Evolutionary conservation across 129 eudicot species (phyloP).

Genomic region (Tanacetum coccineum): DNA sequence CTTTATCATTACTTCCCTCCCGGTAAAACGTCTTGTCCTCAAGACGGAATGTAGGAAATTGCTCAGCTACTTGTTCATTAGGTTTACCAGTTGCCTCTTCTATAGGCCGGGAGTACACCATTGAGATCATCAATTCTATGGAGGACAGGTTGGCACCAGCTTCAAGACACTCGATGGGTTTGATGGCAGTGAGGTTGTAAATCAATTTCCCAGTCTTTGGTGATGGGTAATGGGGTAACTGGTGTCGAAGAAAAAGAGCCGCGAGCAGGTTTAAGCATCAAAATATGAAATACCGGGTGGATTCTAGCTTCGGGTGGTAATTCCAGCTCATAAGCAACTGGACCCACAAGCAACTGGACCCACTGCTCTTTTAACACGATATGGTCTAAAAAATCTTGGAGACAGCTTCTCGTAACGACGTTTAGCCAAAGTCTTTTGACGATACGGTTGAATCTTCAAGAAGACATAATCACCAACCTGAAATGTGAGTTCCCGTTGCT

Average conservation of each 20-base stretch:
- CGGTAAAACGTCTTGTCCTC: no score
- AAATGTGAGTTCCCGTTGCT: no score
- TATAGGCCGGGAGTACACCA: not conserved
- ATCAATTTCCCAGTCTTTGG: not conserved
- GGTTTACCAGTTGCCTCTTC: slow-evolving; percentile 12
- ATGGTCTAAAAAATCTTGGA: not conserved
- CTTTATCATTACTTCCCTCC: slow-evolving; percentile 8
- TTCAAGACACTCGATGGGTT: slow-evolving; percentile 7
- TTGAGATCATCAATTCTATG: not conserved
- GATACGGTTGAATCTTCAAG: no score
- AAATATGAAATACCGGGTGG: not conserved
- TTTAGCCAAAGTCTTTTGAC: no score
- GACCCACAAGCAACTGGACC: no score
- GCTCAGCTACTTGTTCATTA: not conserved
- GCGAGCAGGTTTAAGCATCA: not conserved
- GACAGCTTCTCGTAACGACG: no score
- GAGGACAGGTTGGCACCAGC: not conserved
- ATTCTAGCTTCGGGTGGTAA: not conserved
- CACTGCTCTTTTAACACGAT: not conserved
- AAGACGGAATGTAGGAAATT: not conserved
- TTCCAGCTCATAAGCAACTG: slow-evolving; percentile 2
- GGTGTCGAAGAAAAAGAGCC: not conserved
- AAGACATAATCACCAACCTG: no score
- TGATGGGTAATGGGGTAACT: slow-evolving; percentile 1
- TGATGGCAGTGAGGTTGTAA: slow-evolving; percentile 2